These are phyloP conservation scores for Penicillium sp. DNA, from an alignment of 2,329 filamentous ascomycete species.

Conservation along the genomic window DNA sequence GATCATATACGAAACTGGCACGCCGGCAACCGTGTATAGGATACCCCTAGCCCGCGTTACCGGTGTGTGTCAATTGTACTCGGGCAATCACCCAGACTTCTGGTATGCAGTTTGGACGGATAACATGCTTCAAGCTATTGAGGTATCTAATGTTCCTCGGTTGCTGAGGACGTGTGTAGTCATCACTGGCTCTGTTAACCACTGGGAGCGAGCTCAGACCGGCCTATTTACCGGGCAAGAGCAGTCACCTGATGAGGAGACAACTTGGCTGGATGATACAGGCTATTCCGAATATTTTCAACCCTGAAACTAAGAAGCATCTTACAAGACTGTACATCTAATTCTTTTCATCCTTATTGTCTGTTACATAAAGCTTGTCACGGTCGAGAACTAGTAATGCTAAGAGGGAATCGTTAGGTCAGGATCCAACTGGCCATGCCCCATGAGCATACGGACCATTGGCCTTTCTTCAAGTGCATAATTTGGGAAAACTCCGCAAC, in stretches of 20 bases:
- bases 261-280: background rate
- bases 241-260: background rate
- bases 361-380: too few species aligned
- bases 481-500: too few species aligned
- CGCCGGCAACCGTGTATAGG: background rate
- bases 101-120: background rate
- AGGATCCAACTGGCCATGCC: too few species aligned
- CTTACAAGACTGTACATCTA: too few species aligned
- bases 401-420: too few species aligned
- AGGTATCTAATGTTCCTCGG: background rate
- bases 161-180: background rate
- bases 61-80: background rate
- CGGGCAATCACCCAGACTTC: background rate
- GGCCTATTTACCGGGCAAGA: background rate
- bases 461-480: too few species aligned
- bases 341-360: too few species aligned
- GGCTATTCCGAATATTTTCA: background rate
- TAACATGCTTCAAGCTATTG: background rate
- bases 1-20: background rate
- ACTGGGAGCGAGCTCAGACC: background rate
- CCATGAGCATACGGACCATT: too few species aligned
- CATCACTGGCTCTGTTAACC: background rate
- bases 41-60: background rate
- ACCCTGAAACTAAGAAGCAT: too few species aligned
- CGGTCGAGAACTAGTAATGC: too few species aligned